Percentiles rank a stretch among this genome's conserved stretches.
Conservation (phyloP, 139 green algal genomes). For the Deuterostichococcus epilithicus region DNA sequence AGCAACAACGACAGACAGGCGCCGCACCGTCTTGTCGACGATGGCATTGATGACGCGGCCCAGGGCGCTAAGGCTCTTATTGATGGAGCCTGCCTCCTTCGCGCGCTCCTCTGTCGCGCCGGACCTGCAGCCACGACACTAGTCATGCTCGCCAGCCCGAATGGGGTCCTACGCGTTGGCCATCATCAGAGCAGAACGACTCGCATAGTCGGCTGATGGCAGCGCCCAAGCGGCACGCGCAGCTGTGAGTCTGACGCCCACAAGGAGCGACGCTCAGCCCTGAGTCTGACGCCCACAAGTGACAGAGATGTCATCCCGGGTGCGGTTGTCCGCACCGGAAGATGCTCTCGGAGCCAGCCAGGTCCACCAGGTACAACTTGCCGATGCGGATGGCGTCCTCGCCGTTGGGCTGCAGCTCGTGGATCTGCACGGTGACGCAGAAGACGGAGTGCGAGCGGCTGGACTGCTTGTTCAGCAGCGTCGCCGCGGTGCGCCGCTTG, state of each 20-base stretch:
- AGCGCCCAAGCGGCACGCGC: no score
- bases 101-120: slow-evolving; percentile 83
- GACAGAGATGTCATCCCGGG: not conserved
- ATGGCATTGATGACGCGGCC: slow-evolving; percentile 95
- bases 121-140: slow-evolving; percentile 37
- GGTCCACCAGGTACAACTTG: slow-evolving; percentile 98
- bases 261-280: no score
- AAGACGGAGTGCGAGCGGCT: slow-evolving; percentile 91
- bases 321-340: slow-evolving; percentile 46
- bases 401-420: slow-evolving; percentile 87
- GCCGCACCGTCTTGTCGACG: slow-evolving; percentile 61
- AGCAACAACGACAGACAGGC: no score
- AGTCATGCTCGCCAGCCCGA: no score
- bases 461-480: slow-evolving; percentile 96
- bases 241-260: no score
- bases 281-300: no score
- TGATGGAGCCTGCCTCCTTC: slow-evolving; percentile 94
- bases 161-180: no score
- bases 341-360: slow-evolving; percentile 96
- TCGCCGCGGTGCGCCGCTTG: slow-evolving; percentile 90
- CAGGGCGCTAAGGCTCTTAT: slow-evolving; percentile 93
- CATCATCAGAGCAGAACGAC: no score
- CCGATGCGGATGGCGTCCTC: slow-evolving; percentile 97
- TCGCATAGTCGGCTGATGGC: no score
- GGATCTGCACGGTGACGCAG: slow-evolving; percentile 76